Evolutionary conservation across 1,284 basidiomycete genomes (phyloP), one percentile per base, ranked within the genome.

Genomic region (Phylloporus sp.): DNA sequence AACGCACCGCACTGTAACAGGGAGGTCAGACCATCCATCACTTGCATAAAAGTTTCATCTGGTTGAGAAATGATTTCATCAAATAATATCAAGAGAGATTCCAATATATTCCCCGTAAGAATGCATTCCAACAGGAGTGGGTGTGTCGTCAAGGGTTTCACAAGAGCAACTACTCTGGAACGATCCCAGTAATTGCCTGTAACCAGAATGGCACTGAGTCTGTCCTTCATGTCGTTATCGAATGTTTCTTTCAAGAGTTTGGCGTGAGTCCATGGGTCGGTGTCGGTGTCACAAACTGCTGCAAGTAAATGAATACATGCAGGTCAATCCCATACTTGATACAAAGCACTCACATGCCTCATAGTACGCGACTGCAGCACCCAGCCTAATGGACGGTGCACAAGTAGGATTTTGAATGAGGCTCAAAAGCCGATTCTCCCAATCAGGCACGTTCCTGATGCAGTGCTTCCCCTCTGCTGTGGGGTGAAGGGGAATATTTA

Each of bases 391-490:
- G 5, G 77, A 64, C 2, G 65, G 45, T 11, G 60, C 52, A 29
- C 58, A 64, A 4, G 60, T 17, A 17, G 5, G 32, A 12, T 61
- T 62, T 12, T 39, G 5, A 10, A 77, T 69, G 49, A 79, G 58
- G 2, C 32, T 29, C 37, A 7, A 52, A n/a, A 77, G 64, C 41
- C 37, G 32, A 3, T 53, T 8, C 49, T 61, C 47, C 73, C 72
- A 78, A 12, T 52, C 1, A 3, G 37, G 59, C 7, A 73, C 45
- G 12, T 65, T 65, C 63, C 66, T 61, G 41, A 79, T 39, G n/a
- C 65, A 69, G 47, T 71, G 56, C 37, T 59, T 77, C n/a, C 76
- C 77, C 20, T 77, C 76, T 41, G 64, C 77, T 79, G 35, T 32
- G 2, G 32, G 32, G 32, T 32, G 32, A 32, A 32, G 32, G n/a